Evolutionary conservation across 2,329 filamentous ascomycete species (phyloP).

Genomic region (Aspergillus sp.): DNA sequence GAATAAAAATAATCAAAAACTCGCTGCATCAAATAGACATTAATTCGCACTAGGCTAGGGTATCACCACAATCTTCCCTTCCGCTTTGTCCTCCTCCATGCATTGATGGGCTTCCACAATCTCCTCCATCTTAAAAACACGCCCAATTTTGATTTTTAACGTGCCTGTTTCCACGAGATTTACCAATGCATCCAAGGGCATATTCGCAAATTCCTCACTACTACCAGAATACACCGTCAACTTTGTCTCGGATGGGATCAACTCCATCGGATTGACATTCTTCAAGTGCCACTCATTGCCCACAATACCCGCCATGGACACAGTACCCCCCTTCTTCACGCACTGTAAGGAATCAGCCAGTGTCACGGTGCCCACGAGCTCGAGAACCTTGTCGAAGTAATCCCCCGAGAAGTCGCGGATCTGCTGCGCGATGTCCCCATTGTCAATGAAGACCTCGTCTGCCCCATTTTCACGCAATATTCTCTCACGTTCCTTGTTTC

Average conservation of each 20-base stretch:
- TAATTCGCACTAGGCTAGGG: not conserved
- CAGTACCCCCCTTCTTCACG: constrained; percentile 33
- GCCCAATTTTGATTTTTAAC: constrained; percentile 39
- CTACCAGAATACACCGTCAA: constrained; percentile 40
- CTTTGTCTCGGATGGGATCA: constrained; percentile 36
- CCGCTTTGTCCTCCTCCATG: constrained; percentile 43
- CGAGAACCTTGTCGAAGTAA: constrained; percentile 43
- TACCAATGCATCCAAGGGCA: constrained; percentile 37
- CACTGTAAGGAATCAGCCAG: constrained; percentile 42
- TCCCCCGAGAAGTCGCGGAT: constrained; percentile 19
- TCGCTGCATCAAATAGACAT: too few relatives aligned
- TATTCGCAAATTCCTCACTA: constrained; percentile 36
- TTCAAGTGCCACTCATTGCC: constrained; percentile 39
- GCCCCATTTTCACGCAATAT: constrained; percentile 38
- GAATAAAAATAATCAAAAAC: too few relatives aligned
- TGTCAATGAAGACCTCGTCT: constrained; percentile 42
- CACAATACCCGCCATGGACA: constrained; percentile 45
- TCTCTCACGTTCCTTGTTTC: constrained; percentile 28
- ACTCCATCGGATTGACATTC: constrained; percentile 39
- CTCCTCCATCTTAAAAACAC: constrained; percentile 40
- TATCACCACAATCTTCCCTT: constrained; percentile 44
- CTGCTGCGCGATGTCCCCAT: constrained; percentile 34
- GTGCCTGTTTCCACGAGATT: constrained; percentile 33
- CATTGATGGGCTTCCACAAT: constrained; percentile 43
- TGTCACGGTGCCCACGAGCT: constrained; percentile 42